phyloP scores from a whole-genome alignment of 2,329 filamentous ascomycete genomes.

The Trichoderma asperellum region DNA sequence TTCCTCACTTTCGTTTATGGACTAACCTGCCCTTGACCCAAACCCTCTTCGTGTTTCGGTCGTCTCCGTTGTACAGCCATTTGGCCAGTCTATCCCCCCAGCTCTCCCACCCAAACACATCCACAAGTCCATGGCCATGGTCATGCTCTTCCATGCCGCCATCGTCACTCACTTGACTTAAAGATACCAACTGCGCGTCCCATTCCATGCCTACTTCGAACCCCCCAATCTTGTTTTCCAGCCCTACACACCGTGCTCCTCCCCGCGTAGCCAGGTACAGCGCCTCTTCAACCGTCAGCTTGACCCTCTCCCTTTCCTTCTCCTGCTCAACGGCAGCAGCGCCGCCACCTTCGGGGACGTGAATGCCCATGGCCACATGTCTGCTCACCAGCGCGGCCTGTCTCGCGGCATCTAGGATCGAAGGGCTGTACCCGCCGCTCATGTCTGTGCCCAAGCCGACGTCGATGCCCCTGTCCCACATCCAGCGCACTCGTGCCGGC shows the following conservation, averaged over 20 bases:
- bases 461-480: constrained; percentile 74
- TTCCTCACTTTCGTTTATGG: constrained; percentile 51
- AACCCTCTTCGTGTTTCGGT: constrained; percentile 83
- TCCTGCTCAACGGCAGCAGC: neutral
- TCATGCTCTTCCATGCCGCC: constrained; percentile 33
- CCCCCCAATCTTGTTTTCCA: constrained; percentile 71
- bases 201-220: constrained; percentile 88
- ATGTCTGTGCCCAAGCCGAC: constrained; percentile 92
- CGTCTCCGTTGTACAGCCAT: constrained; percentile 93
- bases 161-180: constrained; percentile 52
- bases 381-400: constrained; percentile 80
- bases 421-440: constrained; percentile 81
- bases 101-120: constrained; percentile 89
- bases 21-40: constrained; percentile 89
- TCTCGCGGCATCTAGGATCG: constrained; percentile 79
- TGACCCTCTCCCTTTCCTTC: constrained; percentile 53
- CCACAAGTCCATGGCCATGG: constrained; percentile 65
- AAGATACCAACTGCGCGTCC: constrained; percentile 82
- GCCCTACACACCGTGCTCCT: constrained; percentile 78
- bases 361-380: constrained; percentile 63
- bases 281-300: constrained; percentile 82
- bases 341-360: constrained; percentile 34
- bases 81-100: constrained; percentile 88
- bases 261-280: constrained; percentile 87
- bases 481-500: constrained; percentile 71